Evolutionary conservation across 441 rosid species (phyloP).

Genomic region (Syzygium syzygioides): DNA sequence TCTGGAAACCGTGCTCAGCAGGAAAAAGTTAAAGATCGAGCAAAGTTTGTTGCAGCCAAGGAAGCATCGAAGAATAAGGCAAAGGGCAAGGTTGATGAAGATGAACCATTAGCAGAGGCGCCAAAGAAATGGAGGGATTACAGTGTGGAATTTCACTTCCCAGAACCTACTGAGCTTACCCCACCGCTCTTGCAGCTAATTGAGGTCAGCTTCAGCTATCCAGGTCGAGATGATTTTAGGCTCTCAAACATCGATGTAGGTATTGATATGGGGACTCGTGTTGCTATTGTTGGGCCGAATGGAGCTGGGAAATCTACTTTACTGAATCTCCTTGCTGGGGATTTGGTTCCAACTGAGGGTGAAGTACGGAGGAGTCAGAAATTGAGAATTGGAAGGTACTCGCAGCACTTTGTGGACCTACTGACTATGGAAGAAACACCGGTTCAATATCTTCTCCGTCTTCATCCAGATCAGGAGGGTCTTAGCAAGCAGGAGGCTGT

Average conservation of each 20-base stretch:
- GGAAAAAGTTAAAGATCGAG: conserved; percentile 53
- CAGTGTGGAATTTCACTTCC: conserved; percentile 88
- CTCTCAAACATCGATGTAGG: conserved; percentile 81
- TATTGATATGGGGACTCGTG: conserved; percentile 93
- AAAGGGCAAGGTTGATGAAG: conserved; percentile 71
- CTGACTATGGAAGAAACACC: conserved; percentile 91
- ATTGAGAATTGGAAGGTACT: conserved; percentile 82
- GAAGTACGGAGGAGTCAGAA: conserved; percentile 84
- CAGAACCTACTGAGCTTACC: conserved; percentile 91
- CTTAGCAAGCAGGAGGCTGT: conserved; percentile 88
- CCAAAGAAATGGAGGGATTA: conserved; percentile 87
- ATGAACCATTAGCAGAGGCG: conserved; percentile 57
- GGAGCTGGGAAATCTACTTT: conserved; percentile 96
- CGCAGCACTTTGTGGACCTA: conserved; percentile 92
- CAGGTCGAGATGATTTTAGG: conserved; percentile 69
- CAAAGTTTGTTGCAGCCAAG: conserved; percentile 46
- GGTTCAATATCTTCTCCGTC: conserved; percentile 89
- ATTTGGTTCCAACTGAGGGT: conserved; percentile 73
- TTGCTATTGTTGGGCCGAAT: conserved; percentile 89
- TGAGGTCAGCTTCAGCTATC: conserved; percentile 83
- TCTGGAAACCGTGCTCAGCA: conserved; percentile 75
- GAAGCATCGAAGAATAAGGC: conserved; percentile 57
- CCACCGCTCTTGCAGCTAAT: conserved; percentile 86
- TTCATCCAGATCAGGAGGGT: conserved; percentile 92
- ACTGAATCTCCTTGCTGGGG: conserved; percentile 91